These are phyloP conservation scores for Mucor racemosus DNA, from an alignment of 371 early-diverging fungal species.

Conservation along the genomic window DNA sequence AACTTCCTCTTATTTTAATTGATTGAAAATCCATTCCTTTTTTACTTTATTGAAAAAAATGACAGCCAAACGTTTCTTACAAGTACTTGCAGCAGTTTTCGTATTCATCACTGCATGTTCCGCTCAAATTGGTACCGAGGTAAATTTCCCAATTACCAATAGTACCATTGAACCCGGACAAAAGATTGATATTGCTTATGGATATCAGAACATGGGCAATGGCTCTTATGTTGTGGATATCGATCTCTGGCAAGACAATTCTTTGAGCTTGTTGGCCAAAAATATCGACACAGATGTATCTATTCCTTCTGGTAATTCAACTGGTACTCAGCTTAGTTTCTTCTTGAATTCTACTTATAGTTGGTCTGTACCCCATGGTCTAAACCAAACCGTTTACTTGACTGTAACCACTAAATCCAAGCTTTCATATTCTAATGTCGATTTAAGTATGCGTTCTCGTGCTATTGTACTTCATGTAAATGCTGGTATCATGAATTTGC, in stretches of 20 bases:
- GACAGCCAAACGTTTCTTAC: not conserved
- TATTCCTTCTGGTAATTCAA: constrained; percentile 35
- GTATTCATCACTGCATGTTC: constrained; percentile 12
- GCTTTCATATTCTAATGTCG: not conserved
- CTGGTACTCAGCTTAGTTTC: constrained; percentile 32
- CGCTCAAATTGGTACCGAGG: constrained; percentile 41
- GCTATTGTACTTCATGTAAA: constrained; percentile 27
- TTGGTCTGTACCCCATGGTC: constrained; percentile 43
- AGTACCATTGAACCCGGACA: constrained; percentile 36
- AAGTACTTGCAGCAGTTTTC: not conserved
- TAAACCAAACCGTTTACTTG: constrained; percentile 37
- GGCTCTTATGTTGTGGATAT: constrained; percentile 40
- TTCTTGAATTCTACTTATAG: constrained; percentile 36
- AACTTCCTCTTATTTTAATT: not conserved
- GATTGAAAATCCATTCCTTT: not conserved
- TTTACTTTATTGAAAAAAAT: not conserved
- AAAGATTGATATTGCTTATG: constrained; percentile 33
- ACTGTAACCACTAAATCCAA: constrained; percentile 30
- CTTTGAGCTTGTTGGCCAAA: constrained; percentile 14
- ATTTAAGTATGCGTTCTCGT: constrained; percentile 22
- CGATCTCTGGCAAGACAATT: constrained; percentile 36
- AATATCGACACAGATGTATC: constrained; percentile 27
- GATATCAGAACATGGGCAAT: constrained; percentile 46
- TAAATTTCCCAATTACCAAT: constrained; percentile 35
- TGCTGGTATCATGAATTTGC: constrained; percentile 14